Percentiles rank a stretch among this genome's conserved stretches.
These are phyloP conservation scores for Xylariomycetidae sp. DNA, from an alignment of 2,329 filamentous ascomycete genomes.

Conservation along the genomic window DNA sequence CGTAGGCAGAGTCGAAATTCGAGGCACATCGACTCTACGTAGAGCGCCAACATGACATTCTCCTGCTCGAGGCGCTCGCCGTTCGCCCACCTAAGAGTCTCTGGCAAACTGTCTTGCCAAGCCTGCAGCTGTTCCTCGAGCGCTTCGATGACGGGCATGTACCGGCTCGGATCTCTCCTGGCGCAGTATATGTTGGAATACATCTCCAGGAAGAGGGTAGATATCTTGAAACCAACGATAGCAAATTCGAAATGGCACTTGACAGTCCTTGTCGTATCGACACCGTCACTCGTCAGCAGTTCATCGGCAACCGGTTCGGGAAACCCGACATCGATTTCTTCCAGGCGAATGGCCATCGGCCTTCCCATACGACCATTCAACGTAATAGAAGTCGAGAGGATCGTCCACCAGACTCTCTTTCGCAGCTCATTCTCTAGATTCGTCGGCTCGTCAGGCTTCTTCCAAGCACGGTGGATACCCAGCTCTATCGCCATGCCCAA, in stretches of 20 bases:
- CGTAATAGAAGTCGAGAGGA: constrained; percentile 62
- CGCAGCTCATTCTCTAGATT: constrained; percentile 69
- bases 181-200: constrained; percentile 74
- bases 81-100: constrained; percentile 48
- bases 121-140: constrained; percentile 61
- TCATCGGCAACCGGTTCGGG: constrained; percentile 70
- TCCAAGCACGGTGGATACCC: constrained; percentile 68
- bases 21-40: constrained; percentile 47
- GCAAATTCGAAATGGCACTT: constrained; percentile 65
- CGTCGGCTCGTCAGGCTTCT: constrained; percentile 39
- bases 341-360: constrained; percentile 68
- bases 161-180: constrained; percentile 56
- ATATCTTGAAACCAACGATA: constrained; percentile 60
- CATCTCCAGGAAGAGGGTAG: constrained; percentile 66
- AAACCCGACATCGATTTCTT: constrained; percentile 76
- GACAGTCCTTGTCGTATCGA: constrained; percentile 49
- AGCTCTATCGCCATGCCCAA: constrained; percentile 69
- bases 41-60: constrained; percentile 47
- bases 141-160: constrained; percentile 57
- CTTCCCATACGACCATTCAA: constrained; percentile 71
- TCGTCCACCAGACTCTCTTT: constrained; percentile 73
- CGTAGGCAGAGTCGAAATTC: constrained; percentile 57
- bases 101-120: constrained; percentile 62
- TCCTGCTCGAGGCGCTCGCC: constrained; percentile 35
- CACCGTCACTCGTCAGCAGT: constrained; percentile 58